Evolutionary conservation across 768 basidiomycete species (phyloP), one percentile per base, ranked within the genome.

Genomic region (Suillus tomentosus): DNA sequence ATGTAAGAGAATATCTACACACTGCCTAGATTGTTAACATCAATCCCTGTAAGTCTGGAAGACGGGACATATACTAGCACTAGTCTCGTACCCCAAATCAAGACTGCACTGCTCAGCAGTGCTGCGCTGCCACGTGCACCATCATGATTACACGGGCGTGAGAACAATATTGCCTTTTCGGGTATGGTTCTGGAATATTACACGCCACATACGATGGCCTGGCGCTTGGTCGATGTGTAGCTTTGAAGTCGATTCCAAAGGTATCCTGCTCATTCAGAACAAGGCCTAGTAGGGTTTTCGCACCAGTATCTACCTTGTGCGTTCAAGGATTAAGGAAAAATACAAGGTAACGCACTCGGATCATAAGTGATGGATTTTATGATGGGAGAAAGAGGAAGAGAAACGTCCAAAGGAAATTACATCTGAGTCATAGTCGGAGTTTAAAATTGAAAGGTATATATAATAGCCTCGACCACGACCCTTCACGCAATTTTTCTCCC

Each of bases 361-460:
- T 68, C 70, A 68, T 60, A 9, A 56, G 40, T 48, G 57, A 65
- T 54, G 53, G 6, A 54, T n/a, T 34, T 54, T 34, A 36, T 75
- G 72, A 69, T 75, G 72, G 72, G 56, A 63, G 72, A 54, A 60
- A 75, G 65, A 66, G 66, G 66, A 53, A 65, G 73, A 67, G 69
- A 68, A 54, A 40, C 24, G 45, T 47, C 22, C 24, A 61, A 45
- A 8, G 27, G 54, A 14, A 64, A 66, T 66, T 34, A 60, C 58
- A 66, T 63, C 11, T 68, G 71, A 64, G 66, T 70, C 65, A 62
- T 75, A 13, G 64, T 69, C 75, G 74, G 75, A 73, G 75, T 71
- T 72, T 73, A 0, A 75, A 76, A 57, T 65, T 0, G 2, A 3
- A 19, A 13, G 60, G 34, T 76, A 77, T 76, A 76, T 76, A 76